Evolutionary conservation across 441 rosid genomes (phyloP).

Genomic region (Daphne laureola): DNA sequence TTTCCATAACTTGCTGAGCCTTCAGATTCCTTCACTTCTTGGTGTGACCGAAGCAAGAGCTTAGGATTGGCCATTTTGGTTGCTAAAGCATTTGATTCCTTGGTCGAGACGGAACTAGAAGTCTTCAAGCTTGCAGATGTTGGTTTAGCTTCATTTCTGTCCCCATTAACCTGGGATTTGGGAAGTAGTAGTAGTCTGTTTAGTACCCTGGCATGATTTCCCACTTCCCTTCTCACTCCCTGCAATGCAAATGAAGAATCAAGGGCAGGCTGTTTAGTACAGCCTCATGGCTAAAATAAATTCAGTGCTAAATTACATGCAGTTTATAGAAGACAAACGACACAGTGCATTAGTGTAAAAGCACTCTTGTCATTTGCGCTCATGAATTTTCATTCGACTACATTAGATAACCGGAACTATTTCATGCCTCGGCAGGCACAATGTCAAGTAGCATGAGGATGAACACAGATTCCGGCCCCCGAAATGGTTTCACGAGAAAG

Average conservation of each 20-base stretch:
- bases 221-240: conserved; percentile 94
- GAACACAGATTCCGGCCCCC: too few species aligned
- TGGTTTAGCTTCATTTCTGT: conserved; percentile 14
- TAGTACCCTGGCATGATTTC: conserved; percentile 61
- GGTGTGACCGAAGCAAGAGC: conserved; percentile 10
- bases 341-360: too few species aligned
- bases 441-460: too few species aligned
- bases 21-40: conserved; percentile 9
- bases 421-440: too few species aligned
- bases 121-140: conserved; percentile 6
- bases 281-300: too few species aligned
- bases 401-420: too few species aligned
- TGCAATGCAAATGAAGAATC: conserved; percentile 23
- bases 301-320: too few species aligned
- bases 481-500: too few species aligned
- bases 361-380: too few species aligned
- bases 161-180: conserved; percentile 12
- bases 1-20: conserved; percentile 13
- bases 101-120: conserved; percentile 9
- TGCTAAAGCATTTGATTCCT: conserved; percentile 17
- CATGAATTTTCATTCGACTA: too few species aligned
- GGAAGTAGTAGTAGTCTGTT: conserved; percentile 28
- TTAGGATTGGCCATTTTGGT: conserved; percentile 14
- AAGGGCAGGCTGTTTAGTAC: neutral
- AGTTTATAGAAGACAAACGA: too few species aligned